Conservation (phyloP, 2,329 filamentous ascomycete species). For the Orbilia quercus region DNA sequence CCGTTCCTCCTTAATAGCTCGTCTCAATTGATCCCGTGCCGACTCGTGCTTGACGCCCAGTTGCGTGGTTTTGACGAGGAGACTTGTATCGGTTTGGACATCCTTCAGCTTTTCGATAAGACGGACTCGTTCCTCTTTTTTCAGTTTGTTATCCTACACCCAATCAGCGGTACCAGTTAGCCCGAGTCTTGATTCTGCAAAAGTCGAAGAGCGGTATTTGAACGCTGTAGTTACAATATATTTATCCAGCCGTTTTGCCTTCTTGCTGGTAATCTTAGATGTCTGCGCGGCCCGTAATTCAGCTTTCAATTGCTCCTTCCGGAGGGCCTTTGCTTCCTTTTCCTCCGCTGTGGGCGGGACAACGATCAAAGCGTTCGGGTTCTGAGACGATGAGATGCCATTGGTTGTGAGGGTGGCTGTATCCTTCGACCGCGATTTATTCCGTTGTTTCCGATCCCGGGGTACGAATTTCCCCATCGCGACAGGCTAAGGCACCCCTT, state of each 20-base stretch:
- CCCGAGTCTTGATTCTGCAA: neutral
- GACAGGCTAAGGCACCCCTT: conserved; percentile 10
- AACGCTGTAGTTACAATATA: conserved; percentile 68
- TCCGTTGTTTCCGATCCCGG: conserved; percentile 53
- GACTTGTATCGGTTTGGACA: conserved; percentile 81
- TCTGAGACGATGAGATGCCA: conserved; percentile 37
- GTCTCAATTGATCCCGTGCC: conserved; percentile 75
- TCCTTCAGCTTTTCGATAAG: conserved; percentile 84
- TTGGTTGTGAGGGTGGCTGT: conserved; percentile 12
- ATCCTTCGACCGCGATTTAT: conserved; percentile 46
- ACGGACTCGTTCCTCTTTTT: conserved; percentile 89
- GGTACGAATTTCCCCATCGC: conserved; percentile 54
- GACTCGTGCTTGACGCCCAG: conserved; percentile 78
- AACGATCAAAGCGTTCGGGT: conserved; percentile 47
- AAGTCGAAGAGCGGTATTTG: neutral
- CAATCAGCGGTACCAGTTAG: conserved; percentile 21
- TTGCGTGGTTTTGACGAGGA: conserved; percentile 80
- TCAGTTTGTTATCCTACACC: conserved; percentile 81
- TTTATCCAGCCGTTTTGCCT: conserved; percentile 75
- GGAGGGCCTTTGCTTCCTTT: conserved; percentile 44
- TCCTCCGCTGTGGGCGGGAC: conserved; percentile 46
- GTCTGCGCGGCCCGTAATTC: conserved; percentile 68
- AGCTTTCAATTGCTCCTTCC: conserved; percentile 64
- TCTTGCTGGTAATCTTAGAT: conserved; percentile 71
- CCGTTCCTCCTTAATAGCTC: conserved; percentile 73